Evolutionary conservation across 768 basidiomycete genomes (phyloP).

Genomic region (Leccinum uliginosum): DNA sequence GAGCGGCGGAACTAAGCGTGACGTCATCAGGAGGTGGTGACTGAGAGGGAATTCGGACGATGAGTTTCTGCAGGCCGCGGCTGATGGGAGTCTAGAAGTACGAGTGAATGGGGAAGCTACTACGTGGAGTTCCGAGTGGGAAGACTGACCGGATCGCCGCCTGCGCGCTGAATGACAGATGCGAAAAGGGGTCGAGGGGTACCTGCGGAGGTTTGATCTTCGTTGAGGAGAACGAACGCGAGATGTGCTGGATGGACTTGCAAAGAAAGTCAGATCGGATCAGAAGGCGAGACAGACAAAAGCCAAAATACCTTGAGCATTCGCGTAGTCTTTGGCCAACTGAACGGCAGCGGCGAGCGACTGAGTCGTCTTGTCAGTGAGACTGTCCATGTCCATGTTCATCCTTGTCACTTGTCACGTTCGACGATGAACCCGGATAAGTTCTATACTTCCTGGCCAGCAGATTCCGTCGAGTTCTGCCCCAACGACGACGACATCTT

Average conservation of each 20-base stretch:
- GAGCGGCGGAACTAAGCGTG: constrained; percentile 49
- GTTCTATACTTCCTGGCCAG: constrained; percentile 77
- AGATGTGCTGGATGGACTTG: constrained; percentile 85
- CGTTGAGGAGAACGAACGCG: constrained; percentile 75
- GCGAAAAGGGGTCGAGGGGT: constrained; percentile 61
- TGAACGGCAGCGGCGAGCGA: constrained; percentile 69
- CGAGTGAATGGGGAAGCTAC: background rate
- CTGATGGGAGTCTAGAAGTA: constrained; percentile 48
- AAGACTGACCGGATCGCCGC: constrained; percentile 71
- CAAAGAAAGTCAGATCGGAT: background rate
- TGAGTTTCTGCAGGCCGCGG: constrained; percentile 67
- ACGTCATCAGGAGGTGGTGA: constrained; percentile 83
- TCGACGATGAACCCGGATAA: background rate
- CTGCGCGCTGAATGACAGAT: constrained; percentile 75
- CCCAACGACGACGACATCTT: constrained; percentile 67
- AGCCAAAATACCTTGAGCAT: constrained; percentile 58
- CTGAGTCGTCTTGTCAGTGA: constrained; percentile 81
- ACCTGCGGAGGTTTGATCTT: constrained; percentile 40
- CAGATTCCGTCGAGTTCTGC: constrained; percentile 90
- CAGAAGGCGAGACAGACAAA: background rate
- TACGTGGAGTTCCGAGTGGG: background rate
- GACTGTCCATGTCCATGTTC: constrained; percentile 66
- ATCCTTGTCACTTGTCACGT: constrained; percentile 21
- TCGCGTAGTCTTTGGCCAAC: constrained; percentile 78
- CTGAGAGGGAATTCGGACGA: constrained; percentile 81